Conservation (phyloP, 225 moss, liverwort and hornwort species). For the Sphagnum contortum region DNA sequence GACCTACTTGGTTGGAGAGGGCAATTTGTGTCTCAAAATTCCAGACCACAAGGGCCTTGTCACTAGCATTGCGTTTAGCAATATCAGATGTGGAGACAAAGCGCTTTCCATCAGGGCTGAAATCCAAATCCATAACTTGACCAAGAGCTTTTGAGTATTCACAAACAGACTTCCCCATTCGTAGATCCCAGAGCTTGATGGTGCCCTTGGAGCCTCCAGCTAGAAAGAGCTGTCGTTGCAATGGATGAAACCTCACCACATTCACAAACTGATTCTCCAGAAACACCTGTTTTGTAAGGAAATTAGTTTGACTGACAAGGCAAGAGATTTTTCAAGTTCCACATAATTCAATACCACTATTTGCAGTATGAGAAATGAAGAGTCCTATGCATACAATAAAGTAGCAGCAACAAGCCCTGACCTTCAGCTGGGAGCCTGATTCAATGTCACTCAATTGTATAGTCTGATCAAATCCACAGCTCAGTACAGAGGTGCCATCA, state of each 20-base stretch:
- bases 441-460: slow-evolving; percentile 77
- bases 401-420: slow-evolving; percentile 35
- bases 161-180: slow-evolving; percentile 38
- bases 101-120: slow-evolving; percentile 65
- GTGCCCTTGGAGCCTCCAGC: slow-evolving; percentile 75
- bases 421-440: slow-evolving; percentile 59
- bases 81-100: slow-evolving; percentile 86
- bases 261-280: slow-evolving; percentile 64
- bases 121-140: slow-evolving; percentile 82
- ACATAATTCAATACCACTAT: background rate
- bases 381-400: slow-evolving; percentile 15
- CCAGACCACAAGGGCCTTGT: slow-evolving; percentile 89
- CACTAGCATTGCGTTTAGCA: slow-evolving; percentile 75
- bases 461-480: slow-evolving; percentile 77
- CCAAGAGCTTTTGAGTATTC: slow-evolving; percentile 69
- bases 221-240: slow-evolving; percentile 49
- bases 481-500: slow-evolving; percentile 62
- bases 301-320: too few species aligned
- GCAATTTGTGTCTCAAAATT: slow-evolving; percentile 66
- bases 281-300: slow-evolving; percentile 38
- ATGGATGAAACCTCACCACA: slow-evolving; percentile 73
- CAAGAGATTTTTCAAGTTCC: too few species aligned
- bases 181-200: slow-evolving; percentile 73
- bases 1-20: slow-evolving; percentile 79
- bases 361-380: slow-evolving; percentile 4